A percentile compares a stretch with the other conserved stretches of the same genome.
Evolutionary conservation across 2,329 filamentous ascomycete genomes (phyloP).

Genomic region (Colletotrichum salicis): DNA sequence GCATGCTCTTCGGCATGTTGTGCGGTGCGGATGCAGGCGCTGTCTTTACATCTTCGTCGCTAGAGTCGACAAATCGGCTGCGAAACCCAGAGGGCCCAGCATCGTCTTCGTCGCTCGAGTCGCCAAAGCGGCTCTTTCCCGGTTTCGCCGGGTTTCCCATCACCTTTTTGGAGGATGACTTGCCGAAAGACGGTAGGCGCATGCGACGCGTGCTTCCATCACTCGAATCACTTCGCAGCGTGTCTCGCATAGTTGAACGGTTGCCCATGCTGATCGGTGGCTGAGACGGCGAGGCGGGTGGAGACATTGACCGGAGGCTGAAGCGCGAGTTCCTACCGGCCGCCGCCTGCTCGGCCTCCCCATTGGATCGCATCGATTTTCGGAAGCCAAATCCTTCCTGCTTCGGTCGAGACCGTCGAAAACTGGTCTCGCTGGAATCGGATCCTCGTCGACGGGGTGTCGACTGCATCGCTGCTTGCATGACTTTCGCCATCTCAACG

Average conservation of each 20-base stretch:
- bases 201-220: conserved; percentile 49
- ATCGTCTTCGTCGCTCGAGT: conserved; percentile 72
- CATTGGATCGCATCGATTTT: conserved; percentile 73
- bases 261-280: conserved; percentile 54
- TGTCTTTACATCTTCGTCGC: conserved; percentile 72
- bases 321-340: conserved; percentile 55
- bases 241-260: conserved; percentile 51
- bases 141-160: conserved; percentile 43
- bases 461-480: conserved; percentile 45
- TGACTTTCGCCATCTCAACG: conserved; percentile 33
- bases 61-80: conserved; percentile 77
- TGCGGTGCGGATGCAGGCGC: conserved; percentile 77
- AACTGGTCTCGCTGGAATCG: conserved; percentile 83
- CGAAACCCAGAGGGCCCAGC: conserved; percentile 51
- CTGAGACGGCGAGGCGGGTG: conserved; percentile 63
- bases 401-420: conserved; percentile 70
- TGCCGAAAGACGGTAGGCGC: conserved; percentile 56
- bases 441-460: conserved; percentile 65
- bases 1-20: conserved; percentile 52
- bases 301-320: conserved; percentile 77
- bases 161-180: conserved; percentile 47
- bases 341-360: conserved; percentile 54
- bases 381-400: conserved; percentile 71
- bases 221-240: conserved; percentile 54
- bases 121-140: conserved; percentile 65